Evolutionary conservation across 441 rosid species (phyloP), one percentile per base, ranked within the genome.

Genomic region (Erodium texanum): DNA sequence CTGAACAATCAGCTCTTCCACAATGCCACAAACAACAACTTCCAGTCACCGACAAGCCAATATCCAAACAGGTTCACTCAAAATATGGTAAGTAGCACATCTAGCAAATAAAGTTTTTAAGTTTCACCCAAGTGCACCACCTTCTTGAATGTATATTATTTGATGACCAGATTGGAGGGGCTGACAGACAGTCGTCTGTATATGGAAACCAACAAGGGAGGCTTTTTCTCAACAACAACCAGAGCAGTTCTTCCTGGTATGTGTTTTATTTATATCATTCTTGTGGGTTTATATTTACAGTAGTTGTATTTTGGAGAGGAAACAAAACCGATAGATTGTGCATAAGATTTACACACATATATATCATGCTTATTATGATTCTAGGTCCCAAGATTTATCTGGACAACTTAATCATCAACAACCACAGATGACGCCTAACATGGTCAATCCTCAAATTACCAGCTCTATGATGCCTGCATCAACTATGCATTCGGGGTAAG

Each of bases 381-480:
- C 20, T 16, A 54, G 61, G 61, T 1, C 23, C 10, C 61, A 54
- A 54, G 61, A 54, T 16, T n/a, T 54, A 8, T 54, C 61, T 7
- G 61, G 61, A 16, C 61, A 54, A 19, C 22, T 54, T 18, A 54
- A 54, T 54, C 22, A 54, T 54, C 48, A 8, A 41, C 61, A 54
- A 54, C 23, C 61, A 16, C 61, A 54, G 22, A 54, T 54, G 61
- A 20, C 23, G 18, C 61, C 61, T 54, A 54, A 54, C 61, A 54
- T 54, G 61, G 23, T 54, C 61, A 18, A 19, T 54, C 22, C 61
- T 0, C 61, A 54, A 54, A 54, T 54, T 54, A 19, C 23, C 22
- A 54, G 29, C 29, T 27, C 29, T 27, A 27, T 27, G 29, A 27
- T 54, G 61, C 23, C 20, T 54, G 24, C 3, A 16, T 16, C 61